Evolutionary conservation across 306 rosid genomes (phyloP).

Genomic region (Ziziphus jujuba): DNA sequence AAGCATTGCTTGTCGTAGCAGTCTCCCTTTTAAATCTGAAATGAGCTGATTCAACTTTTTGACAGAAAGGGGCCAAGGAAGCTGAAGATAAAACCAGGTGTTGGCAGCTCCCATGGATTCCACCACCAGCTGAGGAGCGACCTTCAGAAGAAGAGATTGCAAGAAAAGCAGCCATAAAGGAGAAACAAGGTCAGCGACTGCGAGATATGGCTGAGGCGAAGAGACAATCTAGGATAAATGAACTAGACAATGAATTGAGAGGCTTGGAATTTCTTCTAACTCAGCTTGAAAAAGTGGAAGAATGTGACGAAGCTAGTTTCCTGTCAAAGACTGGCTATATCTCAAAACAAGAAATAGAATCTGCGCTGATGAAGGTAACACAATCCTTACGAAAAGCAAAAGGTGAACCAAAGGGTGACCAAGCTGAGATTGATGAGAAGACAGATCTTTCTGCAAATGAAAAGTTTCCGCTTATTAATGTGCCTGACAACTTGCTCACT

Average conservation of each 20-base stretch:
- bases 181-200: slow-evolving; percentile 92
- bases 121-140: slow-evolving; percentile 88
- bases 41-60: slow-evolving; percentile 11
- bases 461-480: slow-evolving; percentile 69
- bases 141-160: slow-evolving; percentile 98
- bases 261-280: slow-evolving; percentile 83
- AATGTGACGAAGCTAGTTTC: slow-evolving; percentile 58
- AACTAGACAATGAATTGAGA: slow-evolving; percentile 78
- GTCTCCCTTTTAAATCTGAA: slow-evolving; percentile 20
- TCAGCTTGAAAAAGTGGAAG: slow-evolving; percentile 83
- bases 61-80: slow-evolving; percentile 71
- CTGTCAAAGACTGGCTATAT: slow-evolving; percentile 79
- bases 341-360: slow-evolving; percentile 83
- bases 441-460: slow-evolving; percentile 49
- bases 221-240: slow-evolving; percentile 85
- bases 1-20: slow-evolving; percentile 22
- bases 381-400: slow-evolving; percentile 86
- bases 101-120: slow-evolving; percentile 99
- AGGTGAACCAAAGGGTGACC: slow-evolving; percentile 85
- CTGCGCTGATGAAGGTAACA: slow-evolving; percentile 62
- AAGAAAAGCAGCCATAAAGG: slow-evolving; percentile 93
- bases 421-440: slow-evolving; percentile 66
- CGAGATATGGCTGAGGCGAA: slow-evolving; percentile 99
- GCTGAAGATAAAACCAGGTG: slow-evolving; percentile 84
- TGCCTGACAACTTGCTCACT: slow-evolving; percentile 76